Base-by-base conservation (phyloP, 2,329 filamentous ascomycete genomes). In the Sclerotinia sclerotiorum region DNA sequence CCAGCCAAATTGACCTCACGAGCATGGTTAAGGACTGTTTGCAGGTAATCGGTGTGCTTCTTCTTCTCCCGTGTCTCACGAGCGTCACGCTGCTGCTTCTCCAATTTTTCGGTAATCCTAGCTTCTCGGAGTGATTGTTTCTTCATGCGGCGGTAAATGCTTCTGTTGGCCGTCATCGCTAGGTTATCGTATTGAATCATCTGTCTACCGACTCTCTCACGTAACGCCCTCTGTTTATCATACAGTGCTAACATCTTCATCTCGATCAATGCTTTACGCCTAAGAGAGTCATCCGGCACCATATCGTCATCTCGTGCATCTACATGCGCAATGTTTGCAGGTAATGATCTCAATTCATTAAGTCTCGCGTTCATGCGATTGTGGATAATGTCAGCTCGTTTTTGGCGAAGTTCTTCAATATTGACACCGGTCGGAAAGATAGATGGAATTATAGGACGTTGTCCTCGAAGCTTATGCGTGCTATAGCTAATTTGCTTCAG, bases 81-180 rank as follows among this genome's bases (percentile, higher is more conserved):
- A 54, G 94, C 94, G 79, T 98, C 94, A 68, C 95, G 92, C 79
- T 99, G 95, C 79, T 99, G 94, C 82, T 98, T 98, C 86, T 99
- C 95, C 2, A 99, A 88, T 81, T 97, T 99, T 85, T 99, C 95
- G 0, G 95, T 99, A 73, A 99, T 96, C 68, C 94, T 90, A 68
- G 95, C 95, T 81, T 99, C 95, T 48, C 94, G 90, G 62, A 98
- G 85, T 62, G 91, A 97, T 80, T 97, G 94, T 83, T 97, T 98
- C 89, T 99, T 99, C 83, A 95, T 91, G 63, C 95, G 90, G 48
- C 95, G 91, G 79, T 97, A 97, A 76, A 90, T 87, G 65, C 91
- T 90, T 63, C 95, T 89, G 78, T 99, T 99, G 0, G 94, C 94
- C 1, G 94, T 97, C 92, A 97, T 97, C 56, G 94, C 94, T 39